Percentiles rank a stretch among this genome's conserved stretches.
Conservation (phyloP, 495 filamentous ascomycete species). For the Aspergillus hancockii region DNA sequence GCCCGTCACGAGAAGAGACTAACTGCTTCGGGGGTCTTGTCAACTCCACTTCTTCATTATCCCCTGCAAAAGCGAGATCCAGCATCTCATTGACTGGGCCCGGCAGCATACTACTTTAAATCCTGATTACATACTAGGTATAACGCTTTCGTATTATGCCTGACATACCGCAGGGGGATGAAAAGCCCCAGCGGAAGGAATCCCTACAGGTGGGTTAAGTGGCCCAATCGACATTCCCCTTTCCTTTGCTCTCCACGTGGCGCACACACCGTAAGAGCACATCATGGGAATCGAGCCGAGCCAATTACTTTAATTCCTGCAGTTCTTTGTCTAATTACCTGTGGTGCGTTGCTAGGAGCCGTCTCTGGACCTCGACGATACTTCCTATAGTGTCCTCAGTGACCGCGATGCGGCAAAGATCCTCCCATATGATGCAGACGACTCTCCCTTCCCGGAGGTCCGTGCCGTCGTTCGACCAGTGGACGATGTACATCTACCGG, state of each 20-base stretch:
- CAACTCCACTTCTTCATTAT: neutral
- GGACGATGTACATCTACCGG: conserved; percentile 65
- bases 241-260: neutral
- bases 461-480: conserved; percentile 47
- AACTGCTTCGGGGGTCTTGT: neutral
- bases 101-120: neutral
- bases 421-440: conserved; percentile 52
- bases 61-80: neutral
- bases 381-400: conserved; percentile 26
- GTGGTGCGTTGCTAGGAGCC: conserved; percentile 7
- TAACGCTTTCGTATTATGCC: neutral
- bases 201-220: neutral
- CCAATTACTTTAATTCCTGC: neutral
- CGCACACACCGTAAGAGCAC: neutral
- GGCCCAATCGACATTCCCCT: neutral
- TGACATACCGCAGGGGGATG: neutral
- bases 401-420: conserved; percentile 40
- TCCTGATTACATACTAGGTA: neutral
- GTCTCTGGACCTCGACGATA: conserved; percentile 6
- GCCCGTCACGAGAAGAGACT: neutral
- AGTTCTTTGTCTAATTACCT: neutral
- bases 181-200: neutral
- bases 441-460: conserved; percentile 72
- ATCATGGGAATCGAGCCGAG: neutral
- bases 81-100: neutral